phyloP scores from a whole-genome alignment of 2,329 filamentous ascomycete genomes.

The Talaromyces sp. region DNA sequence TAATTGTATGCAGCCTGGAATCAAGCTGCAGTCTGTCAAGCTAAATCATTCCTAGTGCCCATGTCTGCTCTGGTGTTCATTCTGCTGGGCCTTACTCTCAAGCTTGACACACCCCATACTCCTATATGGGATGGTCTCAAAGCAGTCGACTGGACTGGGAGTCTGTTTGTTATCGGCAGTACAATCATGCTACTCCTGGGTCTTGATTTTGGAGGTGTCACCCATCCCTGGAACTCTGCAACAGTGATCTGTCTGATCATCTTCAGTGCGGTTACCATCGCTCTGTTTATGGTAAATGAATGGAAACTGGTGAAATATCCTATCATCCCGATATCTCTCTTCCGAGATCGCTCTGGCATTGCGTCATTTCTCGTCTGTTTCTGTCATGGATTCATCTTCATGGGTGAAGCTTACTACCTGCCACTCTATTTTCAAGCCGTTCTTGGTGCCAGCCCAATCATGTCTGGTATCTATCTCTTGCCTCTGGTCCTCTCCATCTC shows the following conservation, averaged over 20 bases:
- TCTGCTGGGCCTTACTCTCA: conserved; percentile 59
- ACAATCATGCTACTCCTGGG: conserved; percentile 81
- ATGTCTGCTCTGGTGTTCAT: conserved; percentile 59
- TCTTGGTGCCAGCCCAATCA: conserved; percentile 62
- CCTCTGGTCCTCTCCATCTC: conserved; percentile 66
- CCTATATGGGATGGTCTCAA: conserved; percentile 57
- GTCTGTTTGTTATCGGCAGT: conserved; percentile 67
- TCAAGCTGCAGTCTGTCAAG: neutral
- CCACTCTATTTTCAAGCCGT: conserved; percentile 76
- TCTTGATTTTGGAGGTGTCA: conserved; percentile 75
- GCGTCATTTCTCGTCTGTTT: conserved; percentile 65
- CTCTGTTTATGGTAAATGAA: conserved; percentile 70
- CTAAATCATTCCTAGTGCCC: conserved; percentile 45
- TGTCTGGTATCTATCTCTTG: conserved; percentile 69
- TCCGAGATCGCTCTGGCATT: conserved; percentile 62
- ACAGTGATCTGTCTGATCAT: conserved; percentile 74
- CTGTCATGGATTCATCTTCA: conserved; percentile 70
- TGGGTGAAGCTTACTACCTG: conserved; percentile 71
- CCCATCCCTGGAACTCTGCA: conserved; percentile 71
- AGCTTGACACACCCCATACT: conserved; percentile 60
- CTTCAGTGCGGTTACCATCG: conserved; percentile 65
- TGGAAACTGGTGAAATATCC: conserved; percentile 71
- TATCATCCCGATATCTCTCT: conserved; percentile 70
- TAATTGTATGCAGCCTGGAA: conserved; percentile 44
- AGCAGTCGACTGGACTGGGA: conserved; percentile 63